These are phyloP conservation scores for Penicillium alfredii DNA, from an alignment of 495 filamentous ascomycete species.

Conservation along the genomic window DNA sequence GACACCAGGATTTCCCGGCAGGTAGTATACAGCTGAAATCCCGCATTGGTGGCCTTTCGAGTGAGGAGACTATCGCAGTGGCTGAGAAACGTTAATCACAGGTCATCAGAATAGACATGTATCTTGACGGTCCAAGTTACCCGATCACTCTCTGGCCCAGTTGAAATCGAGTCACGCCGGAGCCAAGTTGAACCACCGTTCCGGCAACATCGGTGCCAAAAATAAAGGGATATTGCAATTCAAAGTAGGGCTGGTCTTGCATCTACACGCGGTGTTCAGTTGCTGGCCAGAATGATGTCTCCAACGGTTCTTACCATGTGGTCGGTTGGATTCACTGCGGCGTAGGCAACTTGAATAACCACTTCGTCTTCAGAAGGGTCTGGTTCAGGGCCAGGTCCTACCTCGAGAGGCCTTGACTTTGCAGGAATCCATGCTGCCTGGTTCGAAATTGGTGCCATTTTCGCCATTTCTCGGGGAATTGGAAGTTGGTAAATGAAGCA, in stretches of 20 bases:
- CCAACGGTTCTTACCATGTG: slow-evolving; percentile 6
- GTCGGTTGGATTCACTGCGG: slow-evolving; percentile 16
- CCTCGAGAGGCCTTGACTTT: slow-evolving; percentile 4
- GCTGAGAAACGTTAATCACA: slow-evolving; percentile 5
- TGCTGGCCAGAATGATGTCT: too few relatives aligned
- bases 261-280: too few relatives aligned
- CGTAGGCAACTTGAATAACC: slow-evolving; percentile 19
- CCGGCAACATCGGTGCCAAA: slow-evolving; percentile 41
- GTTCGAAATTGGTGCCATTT: too few relatives aligned
- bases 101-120: slow-evolving; percentile 1
- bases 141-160: slow-evolving; percentile 40
- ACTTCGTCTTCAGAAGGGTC: slow-evolving; percentile 15
- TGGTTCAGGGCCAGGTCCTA: slow-evolving; percentile 12
- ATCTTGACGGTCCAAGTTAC: slow-evolving; percentile 11
- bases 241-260: not conserved
- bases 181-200: slow-evolving; percentile 31
- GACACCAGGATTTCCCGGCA: slow-evolving; percentile 17
- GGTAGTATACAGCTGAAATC: slow-evolving; percentile 28
- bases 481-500: too few relatives aligned
- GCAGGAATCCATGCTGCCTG: slow-evolving; percentile 10
- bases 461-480: too few relatives aligned
- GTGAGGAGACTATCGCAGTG: slow-evolving; percentile 14
- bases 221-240: slow-evolving; percentile 13
- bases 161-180: slow-evolving; percentile 27
- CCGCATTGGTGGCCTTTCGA: slow-evolving; percentile 17